Evolutionary conservation across 805 yeast species (phyloP), one percentile per base, ranked within the genome.

Genomic region (Candida verbasci): DNA sequence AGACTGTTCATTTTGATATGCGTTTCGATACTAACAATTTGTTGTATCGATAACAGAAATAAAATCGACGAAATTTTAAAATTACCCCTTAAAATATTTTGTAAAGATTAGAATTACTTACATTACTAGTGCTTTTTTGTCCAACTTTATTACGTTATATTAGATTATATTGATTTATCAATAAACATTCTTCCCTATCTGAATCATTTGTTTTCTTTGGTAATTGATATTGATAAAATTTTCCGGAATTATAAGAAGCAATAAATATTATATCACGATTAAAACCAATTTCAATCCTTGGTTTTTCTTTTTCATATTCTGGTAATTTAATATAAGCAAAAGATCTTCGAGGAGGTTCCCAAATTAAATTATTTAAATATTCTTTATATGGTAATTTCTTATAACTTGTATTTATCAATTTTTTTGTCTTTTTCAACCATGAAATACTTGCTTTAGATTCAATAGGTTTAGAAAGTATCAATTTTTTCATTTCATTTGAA

Each of bases 271-370:
- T 43, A 29, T 52, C 59, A 34, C 52, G 56, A 34, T 47, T 41
- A 42, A 66, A 67, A 16, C 72, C 73, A 34, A 67, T 56, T 34
- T 60, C 70, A 12, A 64, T 62, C 21, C 44, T 52, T 4, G 12
- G 15, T 31, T 24, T 26, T 23, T 25, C 31, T 24, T 29, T 16
- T 20, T 24, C 29, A 34, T 52, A 48, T 37, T 58, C 67, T 3
- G 67, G 68, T 3, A 68, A 40, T 43, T 58, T 63, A 23, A 66
- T 58, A 40, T 52, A 65, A 14, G 69, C 69, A 51, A 67, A 68
- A 4, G 70, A 64, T 26, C 73, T 43, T 27, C 56, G 47, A 3
- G 73, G 72, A 1, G 69, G 68, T 36, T 62, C 68, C 63, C 68
- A 59, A 6, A 66, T 58, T 31, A 66, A 48, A 38, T 64, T 67